These are phyloP conservation scores for Xylariomycetidae sp. DNA, from an alignment of 2,329 filamentous ascomycete genomes.

Conservation along the genomic window DNA sequence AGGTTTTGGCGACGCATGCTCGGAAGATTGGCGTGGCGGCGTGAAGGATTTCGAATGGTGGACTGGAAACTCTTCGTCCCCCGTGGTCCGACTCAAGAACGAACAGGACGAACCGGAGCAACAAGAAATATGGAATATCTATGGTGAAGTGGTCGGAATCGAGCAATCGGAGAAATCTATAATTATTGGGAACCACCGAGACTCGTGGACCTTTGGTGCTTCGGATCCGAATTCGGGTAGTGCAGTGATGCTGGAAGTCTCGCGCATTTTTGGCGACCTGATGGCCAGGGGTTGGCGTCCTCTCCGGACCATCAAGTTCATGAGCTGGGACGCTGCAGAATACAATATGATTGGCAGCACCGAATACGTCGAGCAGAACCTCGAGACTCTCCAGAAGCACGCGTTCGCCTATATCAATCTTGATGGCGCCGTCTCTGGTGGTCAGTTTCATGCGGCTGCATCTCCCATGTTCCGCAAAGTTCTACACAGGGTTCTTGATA, in stretches of 20 bases:
- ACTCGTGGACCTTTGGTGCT: constrained; percentile 87
- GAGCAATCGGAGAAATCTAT: constrained; percentile 81
- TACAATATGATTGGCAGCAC: constrained; percentile 94
- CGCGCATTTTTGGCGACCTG: constrained; percentile 78
- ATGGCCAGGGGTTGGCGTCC: constrained; percentile 78
- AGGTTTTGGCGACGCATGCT: constrained; percentile 66
- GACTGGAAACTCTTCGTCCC: constrained; percentile 72
- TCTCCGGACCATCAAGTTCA: constrained; percentile 91
- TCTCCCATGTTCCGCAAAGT: constrained; percentile 75
- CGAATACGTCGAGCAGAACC: constrained; percentile 85
- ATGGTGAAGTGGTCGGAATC: constrained; percentile 77
- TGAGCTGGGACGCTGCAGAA: constrained; percentile 91
- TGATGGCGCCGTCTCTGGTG: constrained; percentile 73
- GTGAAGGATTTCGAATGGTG: constrained; percentile 81
- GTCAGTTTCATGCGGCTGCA: constrained; percentile 69
- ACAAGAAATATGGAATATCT: constrained; percentile 88
- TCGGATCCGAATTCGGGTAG: constrained; percentile 84
- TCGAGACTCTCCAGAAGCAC: constrained; percentile 66
- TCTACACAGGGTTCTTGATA: constrained; percentile 67
- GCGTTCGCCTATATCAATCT: constrained; percentile 90
- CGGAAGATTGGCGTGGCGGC: constrained; percentile 69
- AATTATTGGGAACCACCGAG: constrained; percentile 88
- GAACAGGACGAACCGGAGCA: constrained; percentile 77
- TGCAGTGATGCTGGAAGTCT: constrained; percentile 85
- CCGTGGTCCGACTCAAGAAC: constrained; percentile 77